Evolutionary conservation across 306 rosid genomes (phyloP), one percentile per base, ranked within the genome.

Genomic region (Acacia crassicarpa): DNA sequence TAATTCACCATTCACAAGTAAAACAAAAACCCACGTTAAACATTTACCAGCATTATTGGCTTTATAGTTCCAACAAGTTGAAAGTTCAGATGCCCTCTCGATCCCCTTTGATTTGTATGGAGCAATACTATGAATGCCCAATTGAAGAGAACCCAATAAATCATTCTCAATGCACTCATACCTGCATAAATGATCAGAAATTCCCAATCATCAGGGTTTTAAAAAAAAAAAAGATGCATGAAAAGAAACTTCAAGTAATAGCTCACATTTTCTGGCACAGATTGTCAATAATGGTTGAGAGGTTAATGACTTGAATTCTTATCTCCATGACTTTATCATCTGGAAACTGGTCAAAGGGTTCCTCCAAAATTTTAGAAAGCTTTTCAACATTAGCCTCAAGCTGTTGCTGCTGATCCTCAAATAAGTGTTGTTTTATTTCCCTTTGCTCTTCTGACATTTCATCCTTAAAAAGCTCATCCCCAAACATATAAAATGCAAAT

Each of bases 371-470:
- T 92, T 92, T 92, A 46, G 99, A 96, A 73, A 96, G 90, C 85
- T 85, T 96, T 91, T 96, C 98, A 82, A 96, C 97, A 86, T 93
- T 93, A 85, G 65, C 90, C 87, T 96, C 99, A 72, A 96, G 97
- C 83, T 93, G 99, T 83, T 96, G 99, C 84, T 96, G 99, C 86
- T 96, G 99, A 86, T 92, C 98, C 89, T 96, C 99, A 84, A 96
- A 96, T 78, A 96, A 90, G 85, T 93, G 88, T 81, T 92, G 96
- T 81, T 92, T 96, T 69, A 93, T 92, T 82, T 92, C 97, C 79
- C 91, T 88, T 81, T 90, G 91, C 70, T 89, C 87, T 30, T 83
- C 84, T 45, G 91, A 41, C 98, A 96, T 93, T 88, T 93, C 97
- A 53, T 93, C 98, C 87, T 89, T 93, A 81, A 96, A 96, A 69